Evolutionary conservation across 495 filamentous ascomycete species (phyloP).

Genomic region (Penicillium steckii): DNA sequence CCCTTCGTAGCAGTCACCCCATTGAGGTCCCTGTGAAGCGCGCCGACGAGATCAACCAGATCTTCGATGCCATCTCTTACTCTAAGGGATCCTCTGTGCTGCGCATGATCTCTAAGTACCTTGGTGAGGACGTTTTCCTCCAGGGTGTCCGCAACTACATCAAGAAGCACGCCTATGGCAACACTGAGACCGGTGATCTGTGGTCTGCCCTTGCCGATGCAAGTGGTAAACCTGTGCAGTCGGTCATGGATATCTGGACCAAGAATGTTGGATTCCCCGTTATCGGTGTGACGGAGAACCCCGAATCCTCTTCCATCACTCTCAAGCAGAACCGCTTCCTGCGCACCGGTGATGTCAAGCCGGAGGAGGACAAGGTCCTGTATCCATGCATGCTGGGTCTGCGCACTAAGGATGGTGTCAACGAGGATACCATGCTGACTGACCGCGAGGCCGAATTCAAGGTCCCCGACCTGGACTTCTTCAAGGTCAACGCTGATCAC

Average conservation of each 20-base stretch:
- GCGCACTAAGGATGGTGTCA: constrained; percentile 56
- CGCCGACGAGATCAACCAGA: constrained; percentile 95
- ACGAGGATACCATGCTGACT: constrained; percentile 61
- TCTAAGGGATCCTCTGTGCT: constrained; percentile 94
- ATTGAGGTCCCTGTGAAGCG: constrained; percentile 96
- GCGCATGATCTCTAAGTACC: constrained; percentile 94
- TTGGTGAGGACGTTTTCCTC: constrained; percentile 91
- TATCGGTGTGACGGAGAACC: constrained; percentile 57
- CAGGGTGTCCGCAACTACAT: constrained; percentile 90
- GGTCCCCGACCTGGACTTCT: constrained; percentile 60
- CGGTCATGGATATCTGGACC: constrained; percentile 70
- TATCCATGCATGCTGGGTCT: constrained; percentile 62
- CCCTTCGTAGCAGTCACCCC: constrained; percentile 89
- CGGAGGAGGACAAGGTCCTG: constrained; percentile 71
- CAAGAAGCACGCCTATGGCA: constrained; percentile 87
- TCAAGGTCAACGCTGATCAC: constrained; percentile 68
- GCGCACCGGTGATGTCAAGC: constrained; percentile 62
- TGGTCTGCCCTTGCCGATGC: constrained; percentile 89
- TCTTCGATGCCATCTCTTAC: constrained; percentile 98
- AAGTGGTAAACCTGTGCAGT: constrained; percentile 83
- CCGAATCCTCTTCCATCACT: constrained; percentile 42
- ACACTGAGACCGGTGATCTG: constrained; percentile 76
- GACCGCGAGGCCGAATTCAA: constrained; percentile 74
- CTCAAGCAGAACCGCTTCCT: constrained; percentile 69
- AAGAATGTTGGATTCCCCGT: constrained; percentile 69